Conservation (phyloP, 495 filamentous ascomycete species). For the Daldinia decipiens region DNA sequence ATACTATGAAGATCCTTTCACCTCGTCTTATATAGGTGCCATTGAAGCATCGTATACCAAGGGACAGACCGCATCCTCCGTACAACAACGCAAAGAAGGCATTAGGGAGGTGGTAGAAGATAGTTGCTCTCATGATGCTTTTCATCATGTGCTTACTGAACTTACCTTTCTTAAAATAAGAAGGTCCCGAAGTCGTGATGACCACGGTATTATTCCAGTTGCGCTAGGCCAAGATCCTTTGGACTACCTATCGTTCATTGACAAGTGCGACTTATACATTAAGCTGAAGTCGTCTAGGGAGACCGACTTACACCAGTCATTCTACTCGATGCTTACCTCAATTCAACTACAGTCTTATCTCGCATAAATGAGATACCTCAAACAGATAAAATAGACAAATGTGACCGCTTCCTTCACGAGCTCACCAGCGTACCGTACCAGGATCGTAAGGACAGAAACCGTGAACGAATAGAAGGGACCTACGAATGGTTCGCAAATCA, state of each 20-base stretch:
- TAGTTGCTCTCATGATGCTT: neutral
- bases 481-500: conserved; percentile 1
- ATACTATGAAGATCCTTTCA: conserved; percentile 16
- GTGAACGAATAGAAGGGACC: neutral
- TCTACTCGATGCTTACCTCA: neutral
- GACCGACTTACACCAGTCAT: neutral
- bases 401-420: neutral
- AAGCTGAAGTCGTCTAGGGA: conserved; percentile 12
- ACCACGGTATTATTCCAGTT: conserved; percentile 11
- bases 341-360: neutral
- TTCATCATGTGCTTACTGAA: conserved; percentile 27
- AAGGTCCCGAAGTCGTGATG: neutral
- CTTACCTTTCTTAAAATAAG: conserved; percentile 13
- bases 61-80: neutral
- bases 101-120: conserved; percentile 3
- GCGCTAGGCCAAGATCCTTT: neutral
- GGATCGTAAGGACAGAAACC: neutral
- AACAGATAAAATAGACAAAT: too few relatives aligned
- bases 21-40: neutral
- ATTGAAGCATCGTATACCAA: neutral
- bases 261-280: conserved; percentile 2
- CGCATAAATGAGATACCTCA: too few relatives aligned
- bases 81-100: too few relatives aligned
- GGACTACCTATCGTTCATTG: neutral
- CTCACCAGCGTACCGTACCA: neutral